Evolutionary conservation across 148 eudicot genomes (phyloP), one percentile per base, ranked within the genome.

Genomic region (Rhododendron simsii): DNA sequence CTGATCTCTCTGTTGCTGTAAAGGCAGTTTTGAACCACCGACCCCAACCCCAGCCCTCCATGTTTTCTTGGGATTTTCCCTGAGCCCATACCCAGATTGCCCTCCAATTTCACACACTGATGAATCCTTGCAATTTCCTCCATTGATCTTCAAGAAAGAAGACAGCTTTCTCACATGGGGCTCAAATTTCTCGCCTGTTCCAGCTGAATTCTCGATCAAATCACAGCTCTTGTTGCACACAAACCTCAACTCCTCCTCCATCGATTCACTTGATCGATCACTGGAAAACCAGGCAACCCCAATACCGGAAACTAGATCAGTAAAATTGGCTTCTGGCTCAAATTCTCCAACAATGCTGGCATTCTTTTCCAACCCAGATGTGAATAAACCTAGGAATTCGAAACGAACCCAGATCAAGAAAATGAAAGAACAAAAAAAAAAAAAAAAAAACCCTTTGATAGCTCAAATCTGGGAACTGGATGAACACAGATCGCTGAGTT

Each of bases 181-280:
- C 83, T 86, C 90, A 67, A 86, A 21, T 55, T 89, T 89, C n/a
- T 91, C 88, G 45, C 81, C 91, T 55, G 90, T 80, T 88, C 80
- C 92, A 88, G 89, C 87, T 73, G 92, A 86, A 86, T 91, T 91
- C n/a, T 92, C 90, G 37, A 90, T 87, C 1, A 90, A 91, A 89
- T 96, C 98, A 87, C 96, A 93, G 94, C 98, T 94, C 93, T 93
- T 94, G 86, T 93, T 93, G 88, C 98, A 96, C 6, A 92, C 92
- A 86, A 88, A 92, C 85, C 88, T 93, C 76, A 85, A 86, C 48
- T 89, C 89, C 39, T 88, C 89, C 57, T 91, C 95, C 92, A 91
- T 92, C 71, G 77, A 45, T 44, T 45, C n/a, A 67, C 51, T 85
- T 35, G 30, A 59, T 83, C 7, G 63, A 63, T 75, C 61, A 16